A percentile compares a stretch with the other conserved stretches of the same genome.
Conservation (phyloP, 495 filamentous ascomycete species). For the Trichoderma virens region DNA sequence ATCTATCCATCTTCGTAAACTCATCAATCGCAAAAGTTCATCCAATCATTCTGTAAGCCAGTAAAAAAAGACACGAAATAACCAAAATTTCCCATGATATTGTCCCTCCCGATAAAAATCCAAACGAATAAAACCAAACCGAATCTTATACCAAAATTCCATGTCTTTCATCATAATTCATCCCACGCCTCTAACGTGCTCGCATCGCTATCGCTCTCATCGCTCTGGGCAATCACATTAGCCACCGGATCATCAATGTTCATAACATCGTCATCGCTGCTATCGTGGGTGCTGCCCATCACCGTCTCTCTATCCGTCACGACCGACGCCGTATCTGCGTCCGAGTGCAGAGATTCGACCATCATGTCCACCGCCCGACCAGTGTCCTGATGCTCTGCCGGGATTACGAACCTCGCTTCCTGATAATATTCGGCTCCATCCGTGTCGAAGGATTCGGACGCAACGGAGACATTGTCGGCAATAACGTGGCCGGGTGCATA, state of each 20-base stretch:
- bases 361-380: slow-evolving; percentile 19
- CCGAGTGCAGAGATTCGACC: slow-evolving; percentile 10
- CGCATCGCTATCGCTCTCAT: background rate
- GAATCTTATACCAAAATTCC: too few relatives aligned
- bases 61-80: too few relatives aligned
- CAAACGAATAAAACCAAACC: too few relatives aligned
- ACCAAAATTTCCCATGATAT: too few relatives aligned
- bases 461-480: slow-evolving; percentile 9
- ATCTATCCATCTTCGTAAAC: too few relatives aligned
- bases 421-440: slow-evolving; percentile 15
- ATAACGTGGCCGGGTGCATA: slow-evolving; percentile 14
- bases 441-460: slow-evolving; percentile 18
- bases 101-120: too few relatives aligned
- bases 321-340: background rate
- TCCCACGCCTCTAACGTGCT: background rate
- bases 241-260: background rate
- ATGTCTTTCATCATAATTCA: background rate
- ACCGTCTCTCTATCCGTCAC: background rate
- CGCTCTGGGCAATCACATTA: background rate
- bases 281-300: background rate
- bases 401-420: slow-evolving; percentile 18
- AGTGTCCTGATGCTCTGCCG: slow-evolving; percentile 20
- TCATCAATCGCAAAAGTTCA: too few relatives aligned
- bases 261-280: background rate
- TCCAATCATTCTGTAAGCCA: too few relatives aligned